Base-by-base conservation (phyloP, 495 filamentous ascomycete genomes). In the Glonium stellatum region DNA sequence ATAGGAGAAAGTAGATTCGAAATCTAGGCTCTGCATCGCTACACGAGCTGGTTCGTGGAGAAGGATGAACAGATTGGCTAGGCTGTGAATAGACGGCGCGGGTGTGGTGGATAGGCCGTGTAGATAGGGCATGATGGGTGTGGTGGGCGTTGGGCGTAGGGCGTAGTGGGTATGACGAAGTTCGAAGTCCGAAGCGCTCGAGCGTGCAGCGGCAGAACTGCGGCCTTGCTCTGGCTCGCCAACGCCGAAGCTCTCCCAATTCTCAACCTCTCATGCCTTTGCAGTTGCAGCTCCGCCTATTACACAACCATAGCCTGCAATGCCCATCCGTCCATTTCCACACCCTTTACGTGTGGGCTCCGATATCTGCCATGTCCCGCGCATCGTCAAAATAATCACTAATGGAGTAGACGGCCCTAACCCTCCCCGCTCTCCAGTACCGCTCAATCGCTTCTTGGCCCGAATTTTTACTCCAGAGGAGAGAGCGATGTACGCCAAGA, bases 341-440 rank as follows among this genome's bases (percentile, higher is more conserved):
- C 18, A 36, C 31, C 25, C 53, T 23, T 55, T 27, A 2, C 23
- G 34, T 31, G 18, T 55, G 13, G 53, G 53, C 6, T 13, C 34
- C 9, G 53, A 55, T 31, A 13, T 55, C 21, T 55, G 53, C 37
- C 53, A 55, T 55, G 22, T 55, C n/a, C 53, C 53, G 5, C 53
- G 53, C n/a, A 37, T 55, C 19, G 18, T 18, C 12, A 5, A 23
- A 3, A 1, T 52, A 34, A 52, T 52, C 21, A 52, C 48, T 4
- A 3, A 52, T 2, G 27, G 27, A 31, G 2, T 6, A n/a, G 47
- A 15, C 21, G 21, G 27, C 27, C 18, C 18, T 19, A 50, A 15
- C 48, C 4, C 3, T n/a, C 21, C 13, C 4, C 12, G 21, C 13
- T n/a, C 12, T 23, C 2, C 2, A 25, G 11, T 52, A 23, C 2